These are phyloP conservation scores for Nymphaea thermarum DNA, from an alignment of 164 flowering plant genomes.

Conservation along the genomic window DNA sequence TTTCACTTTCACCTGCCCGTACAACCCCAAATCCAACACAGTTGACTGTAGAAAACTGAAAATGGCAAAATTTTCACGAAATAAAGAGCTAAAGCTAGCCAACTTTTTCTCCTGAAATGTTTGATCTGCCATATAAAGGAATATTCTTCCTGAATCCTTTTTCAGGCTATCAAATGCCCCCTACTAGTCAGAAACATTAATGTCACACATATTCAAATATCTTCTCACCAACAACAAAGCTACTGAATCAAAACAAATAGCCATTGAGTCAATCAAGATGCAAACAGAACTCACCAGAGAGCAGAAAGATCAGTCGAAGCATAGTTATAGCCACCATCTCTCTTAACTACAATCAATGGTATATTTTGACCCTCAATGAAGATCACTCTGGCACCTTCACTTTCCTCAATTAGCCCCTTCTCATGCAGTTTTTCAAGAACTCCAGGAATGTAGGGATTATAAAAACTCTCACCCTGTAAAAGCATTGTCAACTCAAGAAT, in stretches of 20 bases:
- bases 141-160: too few species aligned
- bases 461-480: slow-evolving; percentile 93
- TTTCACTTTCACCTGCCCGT: too few species aligned
- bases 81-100: too few species aligned
- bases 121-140: too few species aligned
- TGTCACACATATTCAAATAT: not conserved
- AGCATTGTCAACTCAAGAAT: not conserved
- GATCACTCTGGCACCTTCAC: slow-evolving; percentile 89
- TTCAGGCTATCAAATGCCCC: too few species aligned
- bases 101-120: too few species aligned
- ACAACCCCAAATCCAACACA: too few species aligned
- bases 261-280: not conserved
- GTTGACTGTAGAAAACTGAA: too few species aligned
- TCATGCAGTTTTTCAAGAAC: slow-evolving; percentile 39
- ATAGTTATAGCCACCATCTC: slow-evolving; percentile 94
- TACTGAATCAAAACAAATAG: not conserved
- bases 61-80: too few species aligned
- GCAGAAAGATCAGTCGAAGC: slow-evolving; percentile 96
- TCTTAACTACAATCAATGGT: slow-evolving; percentile 91
- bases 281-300: slow-evolving; percentile 53
- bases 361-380: slow-evolving; percentile 60
- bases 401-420: slow-evolving; percentile 69
- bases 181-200: too few species aligned
- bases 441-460: slow-evolving; percentile 68
- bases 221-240: not conserved